A percentile compares a stretch with the other conserved stretches of the same genome.
These are phyloP conservation scores for Cadophora luteo-olivacea DNA, from an alignment of 2,329 filamentous ascomycete genomes.

Conservation along the genomic window DNA sequence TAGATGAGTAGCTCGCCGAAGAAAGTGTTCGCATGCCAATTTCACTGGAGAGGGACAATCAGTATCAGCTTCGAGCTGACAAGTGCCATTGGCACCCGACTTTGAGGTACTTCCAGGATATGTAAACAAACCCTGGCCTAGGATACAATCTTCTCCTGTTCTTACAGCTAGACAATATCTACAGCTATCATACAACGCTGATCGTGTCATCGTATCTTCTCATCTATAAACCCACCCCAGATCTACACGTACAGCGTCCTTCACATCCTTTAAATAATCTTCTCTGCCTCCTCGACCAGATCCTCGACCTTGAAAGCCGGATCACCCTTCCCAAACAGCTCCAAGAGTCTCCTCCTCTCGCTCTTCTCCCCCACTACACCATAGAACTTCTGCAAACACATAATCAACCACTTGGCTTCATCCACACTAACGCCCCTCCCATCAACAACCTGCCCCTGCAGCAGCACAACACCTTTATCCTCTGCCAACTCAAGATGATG, in stretches of 20 bases:
- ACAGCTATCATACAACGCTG: not conserved
- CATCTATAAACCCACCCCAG: not conserved
- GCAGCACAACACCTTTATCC: constrained; percentile 79
- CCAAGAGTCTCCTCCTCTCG: constrained; percentile 72
- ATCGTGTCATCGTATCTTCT: not conserved
- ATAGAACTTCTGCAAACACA: constrained; percentile 96
- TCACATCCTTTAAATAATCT: constrained; percentile 54
- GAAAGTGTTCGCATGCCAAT: not conserved
- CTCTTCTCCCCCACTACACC: constrained; percentile 63
- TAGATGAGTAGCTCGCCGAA: too few relatives aligned
- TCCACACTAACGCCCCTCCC: constrained; percentile 77
- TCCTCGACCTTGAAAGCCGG: constrained; percentile 80
- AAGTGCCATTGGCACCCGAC: not conserved
- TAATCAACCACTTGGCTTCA: constrained; percentile 87
- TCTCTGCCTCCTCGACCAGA: constrained; percentile 89
- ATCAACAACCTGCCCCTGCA: constrained; percentile 82
- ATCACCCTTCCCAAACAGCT: constrained; percentile 84
- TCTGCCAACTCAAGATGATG: constrained; percentile 83
- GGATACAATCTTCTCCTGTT: not conserved
- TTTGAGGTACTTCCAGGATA: not conserved
- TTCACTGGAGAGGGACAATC: not conserved
- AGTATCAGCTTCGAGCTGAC: not conserved
- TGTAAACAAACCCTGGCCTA: constrained; percentile 8
- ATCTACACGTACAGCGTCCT: not conserved
- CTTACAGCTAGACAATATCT: not conserved